These are phyloP conservation scores for Trifolium pratense DNA, from an alignment of 306 rosid genomes.

Conservation along the genomic window DNA sequence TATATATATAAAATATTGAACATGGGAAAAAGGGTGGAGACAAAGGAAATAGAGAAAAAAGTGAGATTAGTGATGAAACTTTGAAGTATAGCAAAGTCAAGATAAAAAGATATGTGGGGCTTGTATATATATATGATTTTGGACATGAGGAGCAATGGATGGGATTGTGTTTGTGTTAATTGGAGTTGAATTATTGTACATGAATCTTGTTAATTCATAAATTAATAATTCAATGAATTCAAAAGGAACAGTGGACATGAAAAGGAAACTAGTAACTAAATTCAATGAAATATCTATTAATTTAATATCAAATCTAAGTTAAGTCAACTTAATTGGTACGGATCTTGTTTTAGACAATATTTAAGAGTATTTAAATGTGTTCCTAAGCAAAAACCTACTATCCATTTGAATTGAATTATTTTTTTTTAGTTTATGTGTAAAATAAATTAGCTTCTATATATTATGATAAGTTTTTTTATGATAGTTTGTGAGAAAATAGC, in stretches of 20 bases:
- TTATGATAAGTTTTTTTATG: too few species aligned
- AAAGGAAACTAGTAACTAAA: not conserved
- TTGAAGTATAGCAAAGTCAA: conserved; percentile 4
- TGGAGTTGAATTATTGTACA: not conserved
- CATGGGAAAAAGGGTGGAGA: not conserved
- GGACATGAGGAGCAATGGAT: conserved; percentile 8
- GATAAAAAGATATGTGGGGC: conserved; percentile 19
- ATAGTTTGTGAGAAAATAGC: too few species aligned
- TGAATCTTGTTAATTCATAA: not conserved
- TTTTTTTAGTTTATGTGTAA: too few species aligned
- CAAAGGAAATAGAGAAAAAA: not conserved
- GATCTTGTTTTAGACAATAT: not conserved
- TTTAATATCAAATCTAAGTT: not conserved
- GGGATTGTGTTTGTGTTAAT: not conserved
- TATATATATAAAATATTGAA: not conserved
- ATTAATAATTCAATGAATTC: conserved; percentile 3
- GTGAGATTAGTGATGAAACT: not conserved
- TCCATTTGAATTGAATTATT: too few species aligned
- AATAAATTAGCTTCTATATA: too few species aligned
- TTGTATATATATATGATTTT: conserved; percentile 15
- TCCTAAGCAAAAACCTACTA: too few species aligned
- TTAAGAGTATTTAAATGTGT: not conserved
- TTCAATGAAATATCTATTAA: conserved; percentile 11
- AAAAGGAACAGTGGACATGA: not conserved
- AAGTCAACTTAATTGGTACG: not conserved